phyloP scores from a whole-genome alignment of 805 yeast genomes.

The Wickerhamiella lipophila region DNA sequence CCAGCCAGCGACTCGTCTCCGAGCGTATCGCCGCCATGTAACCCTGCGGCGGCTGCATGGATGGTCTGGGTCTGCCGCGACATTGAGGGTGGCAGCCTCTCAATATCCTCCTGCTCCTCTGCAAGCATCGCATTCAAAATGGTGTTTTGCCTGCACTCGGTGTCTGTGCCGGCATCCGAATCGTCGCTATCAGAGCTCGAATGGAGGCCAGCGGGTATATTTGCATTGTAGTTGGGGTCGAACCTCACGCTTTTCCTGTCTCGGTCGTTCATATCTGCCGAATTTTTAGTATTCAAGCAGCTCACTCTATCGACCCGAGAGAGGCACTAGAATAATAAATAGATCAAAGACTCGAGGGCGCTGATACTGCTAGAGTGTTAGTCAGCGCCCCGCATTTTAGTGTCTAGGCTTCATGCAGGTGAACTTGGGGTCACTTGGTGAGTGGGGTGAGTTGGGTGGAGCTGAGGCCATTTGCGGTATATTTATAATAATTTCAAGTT shows the following conservation, averaged over 20 bases:
- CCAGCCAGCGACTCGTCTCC: conserved; percentile 6
- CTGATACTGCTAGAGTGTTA: background rate
- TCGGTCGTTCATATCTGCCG: background rate
- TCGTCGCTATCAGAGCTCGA: background rate
- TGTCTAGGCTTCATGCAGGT: background rate
- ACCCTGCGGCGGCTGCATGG: background rate
- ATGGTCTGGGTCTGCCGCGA: background rate
- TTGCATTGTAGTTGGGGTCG: background rate
- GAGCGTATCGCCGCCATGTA: background rate
- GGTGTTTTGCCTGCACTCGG: background rate
- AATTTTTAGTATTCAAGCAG: background rate
- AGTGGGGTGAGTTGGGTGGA: too few species aligned
- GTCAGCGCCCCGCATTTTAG: background rate
- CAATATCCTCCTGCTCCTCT: background rate
- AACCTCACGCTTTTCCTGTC: background rate
- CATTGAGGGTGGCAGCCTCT: background rate
- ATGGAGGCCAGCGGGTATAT: background rate
- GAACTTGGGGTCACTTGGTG: too few species aligned
- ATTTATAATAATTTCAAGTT: too few species aligned
- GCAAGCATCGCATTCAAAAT: background rate
- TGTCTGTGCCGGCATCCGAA: background rate
- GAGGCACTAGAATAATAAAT: too few species aligned
- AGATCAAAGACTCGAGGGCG: background rate
- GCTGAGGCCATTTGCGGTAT: too few species aligned
- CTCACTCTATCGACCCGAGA: too few species aligned